A percentile compares a stretch with the other conserved stretches of the same genome.
Conservation (phyloP, 176 grass and related monocot genomes). For the Typha latifolia region DNA sequence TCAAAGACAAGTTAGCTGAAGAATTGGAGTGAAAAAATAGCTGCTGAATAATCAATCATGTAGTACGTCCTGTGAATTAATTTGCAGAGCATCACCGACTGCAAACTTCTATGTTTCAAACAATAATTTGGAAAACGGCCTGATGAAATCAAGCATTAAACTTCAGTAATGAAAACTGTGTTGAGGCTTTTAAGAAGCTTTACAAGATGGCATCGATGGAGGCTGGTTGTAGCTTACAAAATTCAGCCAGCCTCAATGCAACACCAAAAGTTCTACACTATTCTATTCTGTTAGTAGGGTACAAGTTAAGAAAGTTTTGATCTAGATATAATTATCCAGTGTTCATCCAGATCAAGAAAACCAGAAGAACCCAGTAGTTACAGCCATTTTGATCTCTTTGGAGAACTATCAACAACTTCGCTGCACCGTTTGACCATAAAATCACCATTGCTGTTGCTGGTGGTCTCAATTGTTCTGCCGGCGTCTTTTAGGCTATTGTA, state of each 20-base stretch:
- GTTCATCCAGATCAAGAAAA: background rate
- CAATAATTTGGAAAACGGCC: too few species aligned
- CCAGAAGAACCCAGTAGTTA: background rate
- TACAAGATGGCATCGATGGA: background rate
- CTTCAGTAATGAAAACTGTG: too few species aligned
- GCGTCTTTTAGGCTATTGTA: constrained; percentile 30
- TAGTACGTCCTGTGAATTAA: too few species aligned
- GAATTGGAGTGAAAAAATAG: too few species aligned
- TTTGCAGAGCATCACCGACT: too few species aligned
- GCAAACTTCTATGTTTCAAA: too few species aligned
- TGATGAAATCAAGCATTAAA: too few species aligned
- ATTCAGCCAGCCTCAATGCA: background rate
- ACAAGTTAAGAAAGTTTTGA: background rate
- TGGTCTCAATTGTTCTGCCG: background rate
- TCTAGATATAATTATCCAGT: background rate
- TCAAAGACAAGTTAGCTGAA: too few species aligned
- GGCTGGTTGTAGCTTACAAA: background rate
- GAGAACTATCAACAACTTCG: constrained; percentile 17
- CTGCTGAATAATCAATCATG: too few species aligned
- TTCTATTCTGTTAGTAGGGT: background rate
- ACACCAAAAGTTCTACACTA: background rate
- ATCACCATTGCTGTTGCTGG: background rate
- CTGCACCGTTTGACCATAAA: constrained; percentile 22
- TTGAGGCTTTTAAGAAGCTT: too few species aligned
- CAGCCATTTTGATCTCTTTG: constrained; percentile 14